These are phyloP conservation scores for Perkinsus marinus DNA, from an alignment of 169 alveolate genomes.

Conservation along the genomic window DNA sequence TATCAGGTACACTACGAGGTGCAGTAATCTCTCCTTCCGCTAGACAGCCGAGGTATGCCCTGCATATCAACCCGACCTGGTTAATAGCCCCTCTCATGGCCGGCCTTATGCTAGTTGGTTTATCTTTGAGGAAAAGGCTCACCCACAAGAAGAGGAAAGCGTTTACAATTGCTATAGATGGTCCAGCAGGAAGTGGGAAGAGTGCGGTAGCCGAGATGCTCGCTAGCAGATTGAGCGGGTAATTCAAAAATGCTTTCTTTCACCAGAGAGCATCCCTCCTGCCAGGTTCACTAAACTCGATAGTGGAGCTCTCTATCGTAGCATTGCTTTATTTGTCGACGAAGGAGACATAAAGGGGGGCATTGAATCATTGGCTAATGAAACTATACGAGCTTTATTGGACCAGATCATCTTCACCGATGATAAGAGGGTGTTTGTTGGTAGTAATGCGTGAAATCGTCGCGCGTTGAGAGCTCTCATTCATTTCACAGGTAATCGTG, in stretches of 20 bases:
- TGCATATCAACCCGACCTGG: not conserved
- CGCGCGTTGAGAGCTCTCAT: too few species aligned
- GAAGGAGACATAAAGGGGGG: not conserved
- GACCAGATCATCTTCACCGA: not conserved
- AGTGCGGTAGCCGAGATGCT: not conserved
- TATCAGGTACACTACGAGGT: not conserved
- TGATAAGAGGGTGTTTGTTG: not conserved
- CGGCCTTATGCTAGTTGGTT: not conserved
- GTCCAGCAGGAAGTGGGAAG: not conserved
- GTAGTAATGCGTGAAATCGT: not conserved
- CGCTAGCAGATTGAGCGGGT: not conserved
- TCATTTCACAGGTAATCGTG: not conserved
- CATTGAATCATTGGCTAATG: not conserved
- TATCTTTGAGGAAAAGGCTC: not conserved
- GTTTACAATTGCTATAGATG: not conserved
- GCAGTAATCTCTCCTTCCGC: not conserved
- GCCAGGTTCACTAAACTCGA: not conserved
- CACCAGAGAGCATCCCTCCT: too few species aligned
- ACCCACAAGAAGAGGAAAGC: not conserved
- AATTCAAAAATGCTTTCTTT: not conserved
- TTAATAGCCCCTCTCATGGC: not conserved
- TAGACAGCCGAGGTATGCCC: not conserved
- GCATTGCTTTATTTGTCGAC: not conserved
- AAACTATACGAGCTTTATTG: not conserved
- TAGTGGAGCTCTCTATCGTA: not conserved